Evolutionary conservation across 2,329 filamentous ascomycete genomes (phyloP).

Genomic region (Botryotinia calthae): DNA sequence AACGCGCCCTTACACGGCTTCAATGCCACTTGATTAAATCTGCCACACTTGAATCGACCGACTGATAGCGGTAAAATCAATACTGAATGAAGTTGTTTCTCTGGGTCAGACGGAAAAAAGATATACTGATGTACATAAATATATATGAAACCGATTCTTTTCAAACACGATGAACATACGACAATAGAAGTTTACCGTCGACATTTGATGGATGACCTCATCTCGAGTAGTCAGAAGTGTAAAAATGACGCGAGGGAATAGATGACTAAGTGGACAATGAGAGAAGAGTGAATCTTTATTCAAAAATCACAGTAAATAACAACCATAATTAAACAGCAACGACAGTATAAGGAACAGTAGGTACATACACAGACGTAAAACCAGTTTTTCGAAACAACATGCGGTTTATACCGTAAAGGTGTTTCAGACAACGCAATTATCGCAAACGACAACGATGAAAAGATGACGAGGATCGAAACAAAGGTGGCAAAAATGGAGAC

Average conservation of each 20-base stretch:
- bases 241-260: not conserved
- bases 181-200: not conserved
- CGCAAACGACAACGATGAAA: not conserved
- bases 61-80: not conserved
- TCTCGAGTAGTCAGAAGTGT: not conserved
- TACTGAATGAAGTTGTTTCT: too few relatives aligned
- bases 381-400: too few relatives aligned
- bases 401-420: fast-evolving
- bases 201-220: not conserved
- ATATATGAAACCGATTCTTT: fast-evolving
- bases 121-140: not conserved
- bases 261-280: not conserved
- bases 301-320: not conserved
- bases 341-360: fast-evolving
- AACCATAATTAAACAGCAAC: not conserved
- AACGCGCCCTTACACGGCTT: not conserved
- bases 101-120: not conserved
- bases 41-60: not conserved
- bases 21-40: not conserved
- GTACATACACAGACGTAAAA: too few relatives aligned
- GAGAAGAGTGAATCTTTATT: not conserved
- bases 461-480: not conserved
- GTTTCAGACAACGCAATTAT: not conserved
- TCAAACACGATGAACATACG: not conserved
- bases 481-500: not conserved